These are phyloP conservation scores for Petrea volubilis DNA, from an alignment of 257 asterid species.

Conservation along the genomic window DNA sequence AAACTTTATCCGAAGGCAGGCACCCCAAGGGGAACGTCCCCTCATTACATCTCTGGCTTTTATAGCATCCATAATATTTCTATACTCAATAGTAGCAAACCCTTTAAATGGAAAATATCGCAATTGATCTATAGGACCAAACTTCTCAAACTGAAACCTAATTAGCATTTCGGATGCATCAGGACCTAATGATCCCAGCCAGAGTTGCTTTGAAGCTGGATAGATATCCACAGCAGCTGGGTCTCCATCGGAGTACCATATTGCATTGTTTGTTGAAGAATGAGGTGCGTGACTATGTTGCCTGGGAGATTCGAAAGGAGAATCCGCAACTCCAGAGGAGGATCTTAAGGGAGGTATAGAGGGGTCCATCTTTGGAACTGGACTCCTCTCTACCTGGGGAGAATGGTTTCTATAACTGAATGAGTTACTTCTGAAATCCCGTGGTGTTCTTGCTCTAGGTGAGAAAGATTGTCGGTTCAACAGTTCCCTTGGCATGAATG, in stretches of 20 bases:
- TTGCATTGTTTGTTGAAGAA: constrained; percentile 48
- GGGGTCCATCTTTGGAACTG: constrained; percentile 40
- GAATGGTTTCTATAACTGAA: constrained; percentile 47
- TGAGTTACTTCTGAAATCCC: constrained; percentile 60
- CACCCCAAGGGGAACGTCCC: constrained; percentile 78
- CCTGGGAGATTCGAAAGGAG: constrained; percentile 69
- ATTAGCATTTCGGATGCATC: constrained; percentile 75
- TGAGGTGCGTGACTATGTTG: constrained; percentile 42
- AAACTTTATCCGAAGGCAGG: constrained; percentile 68
- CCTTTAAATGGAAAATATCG: constrained; percentile 57
- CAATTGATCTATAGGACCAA: constrained; percentile 68
- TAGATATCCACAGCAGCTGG: constrained; percentile 77
- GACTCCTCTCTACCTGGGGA: constrained; percentile 61
- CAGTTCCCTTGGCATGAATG: constrained; percentile 59
- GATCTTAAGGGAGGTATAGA: constrained; percentile 43
- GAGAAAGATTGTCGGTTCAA: constrained; percentile 59
- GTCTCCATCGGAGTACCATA: constrained; percentile 74
- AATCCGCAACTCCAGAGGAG: constrained; percentile 46
- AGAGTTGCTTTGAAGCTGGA: constrained; percentile 82
- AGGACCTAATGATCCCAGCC: constrained; percentile 81
- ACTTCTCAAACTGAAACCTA: constrained; percentile 77
- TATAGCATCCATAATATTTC: constrained; percentile 75
- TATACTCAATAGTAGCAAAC: constrained; percentile 71
- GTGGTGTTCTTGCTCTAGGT: constrained; percentile 65
- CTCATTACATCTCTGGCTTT: constrained; percentile 88